Percentiles rank a stretch among this genome's conserved stretches.
Conservation (phyloP, 2,329 filamentous ascomycete species). For the Leptosphaerulina australis region DNA sequence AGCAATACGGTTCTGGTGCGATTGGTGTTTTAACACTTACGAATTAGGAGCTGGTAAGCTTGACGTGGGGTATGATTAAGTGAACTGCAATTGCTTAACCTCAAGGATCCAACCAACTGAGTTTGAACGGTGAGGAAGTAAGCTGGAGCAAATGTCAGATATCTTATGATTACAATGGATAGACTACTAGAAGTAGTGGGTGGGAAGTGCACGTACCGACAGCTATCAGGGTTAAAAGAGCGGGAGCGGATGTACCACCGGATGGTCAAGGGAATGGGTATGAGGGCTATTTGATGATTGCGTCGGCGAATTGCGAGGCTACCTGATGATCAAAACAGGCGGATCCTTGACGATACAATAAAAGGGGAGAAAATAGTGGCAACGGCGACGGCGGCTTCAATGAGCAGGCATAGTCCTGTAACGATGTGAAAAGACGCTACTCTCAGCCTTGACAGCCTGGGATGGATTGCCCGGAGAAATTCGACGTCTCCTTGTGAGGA, state of each 20-base stretch:
- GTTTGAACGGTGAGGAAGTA: neutral
- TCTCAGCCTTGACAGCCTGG: constrained; percentile 21
- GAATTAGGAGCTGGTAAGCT: neutral
- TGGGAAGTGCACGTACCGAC: constrained; percentile 21
- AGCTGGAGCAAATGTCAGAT: constrained; percentile 6
- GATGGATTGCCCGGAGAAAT: constrained; percentile 31
- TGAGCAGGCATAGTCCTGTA: constrained; percentile 36
- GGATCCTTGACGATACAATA: constrained; percentile 35
- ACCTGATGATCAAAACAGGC: constrained; percentile 31
- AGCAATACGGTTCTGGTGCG: too few species aligned
- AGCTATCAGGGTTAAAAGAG: constrained; percentile 21
- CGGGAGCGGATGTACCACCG: constrained; percentile 25
- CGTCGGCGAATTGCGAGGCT: constrained; percentile 36
- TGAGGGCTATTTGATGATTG: constrained; percentile 19
- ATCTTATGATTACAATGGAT: neutral
- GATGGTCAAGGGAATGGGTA: constrained; percentile 24
- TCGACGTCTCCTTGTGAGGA: constrained; percentile 25
- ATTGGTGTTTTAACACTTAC: neutral
- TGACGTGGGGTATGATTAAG: neutral
- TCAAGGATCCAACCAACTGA: neutral
- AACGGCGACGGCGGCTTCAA: constrained; percentile 38
- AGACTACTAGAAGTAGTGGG: constrained; percentile 1
- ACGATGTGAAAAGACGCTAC: constrained; percentile 31
- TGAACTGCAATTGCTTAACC: neutral
- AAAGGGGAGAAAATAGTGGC: constrained; percentile 23